Evolutionary conservation across 1,284 basidiomycete genomes (phyloP), one percentile per base, ranked within the genome.

Genomic region (Pseudozyma sp.): DNA sequence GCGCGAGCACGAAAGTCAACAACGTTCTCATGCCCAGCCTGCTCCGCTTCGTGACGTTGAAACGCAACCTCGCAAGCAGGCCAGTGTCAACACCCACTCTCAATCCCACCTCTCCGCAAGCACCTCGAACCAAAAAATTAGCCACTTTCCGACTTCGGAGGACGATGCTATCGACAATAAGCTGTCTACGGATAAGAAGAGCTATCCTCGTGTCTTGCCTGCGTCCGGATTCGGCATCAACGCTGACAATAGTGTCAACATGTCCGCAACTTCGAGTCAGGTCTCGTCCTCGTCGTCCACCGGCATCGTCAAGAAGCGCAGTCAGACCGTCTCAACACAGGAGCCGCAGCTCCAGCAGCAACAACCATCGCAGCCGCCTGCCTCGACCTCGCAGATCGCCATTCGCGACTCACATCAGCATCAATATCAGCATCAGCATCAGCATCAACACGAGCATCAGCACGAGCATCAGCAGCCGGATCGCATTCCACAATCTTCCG

Each of bases 51-150:
- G 44, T 14, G 53, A 55, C 34, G 3, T 30, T 17, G 65, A 66
- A 16, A 17, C 43, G 11, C 53, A 42, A 6, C 7, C 55, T 34
- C 55, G 50, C 37, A 56, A 50, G 44, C 43, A 49, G 37, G 31
- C 54, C 1, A 35, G 44, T 5, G 34, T 43, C 24, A 33, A 31
- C 17, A 33, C 44, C 40, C 56, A 59, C 24, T 33, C 53, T n/a
- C 46, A 37, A 14, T 33, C 51, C 0, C 48, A 46, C 6, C 46
- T 69, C 7, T 35, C 64, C 10, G 11, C 58, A 3, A 73, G 67
- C 52, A n/a, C 51, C n/a, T 76, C 74, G 8, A 66, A 75, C 35
- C 57, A 62, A 29, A 77, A 67, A 40, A 53, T 71, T 24, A 51
- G 54, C 17, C 62, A 69, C 9, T 50, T 53, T 14, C 42, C 63